Evolutionary conservation across 164 flowering plant species (phyloP).

Genomic region (Vitis vinifera): DNA sequence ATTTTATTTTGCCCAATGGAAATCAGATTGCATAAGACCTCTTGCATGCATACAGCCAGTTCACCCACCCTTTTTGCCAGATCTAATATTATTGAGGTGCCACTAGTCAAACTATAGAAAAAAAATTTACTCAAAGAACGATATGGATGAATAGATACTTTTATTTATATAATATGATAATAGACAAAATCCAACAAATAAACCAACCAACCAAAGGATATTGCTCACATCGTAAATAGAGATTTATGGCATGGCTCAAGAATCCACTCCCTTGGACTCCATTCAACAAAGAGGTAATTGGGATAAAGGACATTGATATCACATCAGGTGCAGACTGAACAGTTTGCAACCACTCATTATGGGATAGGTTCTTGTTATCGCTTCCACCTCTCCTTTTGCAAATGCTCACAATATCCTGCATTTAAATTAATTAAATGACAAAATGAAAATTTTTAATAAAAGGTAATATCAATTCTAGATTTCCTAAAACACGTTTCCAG

Average conservation of each 20-base stretch:
- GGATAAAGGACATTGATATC: slow-evolving; percentile 90
- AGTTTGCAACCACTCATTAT: slow-evolving; percentile 75
- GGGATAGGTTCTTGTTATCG: slow-evolving; percentile 50
- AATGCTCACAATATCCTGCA: slow-evolving; percentile 57
- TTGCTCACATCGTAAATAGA: slow-evolving; percentile 86
- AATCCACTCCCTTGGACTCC: slow-evolving; percentile 96
- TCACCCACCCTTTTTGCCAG: no score
- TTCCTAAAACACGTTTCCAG: background rate
- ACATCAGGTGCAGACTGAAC: slow-evolving; percentile 84
- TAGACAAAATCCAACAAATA: background rate
- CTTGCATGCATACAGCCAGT: no score
- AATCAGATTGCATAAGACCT: no score
- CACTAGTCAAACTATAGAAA: no score
- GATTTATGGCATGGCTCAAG: slow-evolving; percentile 96
- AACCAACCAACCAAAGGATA: background rate
- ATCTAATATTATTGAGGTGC: no score
- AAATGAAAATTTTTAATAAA: background rate
- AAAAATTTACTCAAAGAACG: background rate
- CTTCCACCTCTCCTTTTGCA: slow-evolving; percentile 92
- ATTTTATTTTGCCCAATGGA: no score
- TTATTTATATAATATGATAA: background rate
- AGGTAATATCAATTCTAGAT: background rate
- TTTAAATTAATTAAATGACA: slow-evolving; percentile 5
- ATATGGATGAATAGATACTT: background rate
- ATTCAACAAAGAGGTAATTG: slow-evolving; percentile 85